Conservation (phyloP, 495 filamentous ascomycete species). For the Trichoderma orchidacearum region DNA sequence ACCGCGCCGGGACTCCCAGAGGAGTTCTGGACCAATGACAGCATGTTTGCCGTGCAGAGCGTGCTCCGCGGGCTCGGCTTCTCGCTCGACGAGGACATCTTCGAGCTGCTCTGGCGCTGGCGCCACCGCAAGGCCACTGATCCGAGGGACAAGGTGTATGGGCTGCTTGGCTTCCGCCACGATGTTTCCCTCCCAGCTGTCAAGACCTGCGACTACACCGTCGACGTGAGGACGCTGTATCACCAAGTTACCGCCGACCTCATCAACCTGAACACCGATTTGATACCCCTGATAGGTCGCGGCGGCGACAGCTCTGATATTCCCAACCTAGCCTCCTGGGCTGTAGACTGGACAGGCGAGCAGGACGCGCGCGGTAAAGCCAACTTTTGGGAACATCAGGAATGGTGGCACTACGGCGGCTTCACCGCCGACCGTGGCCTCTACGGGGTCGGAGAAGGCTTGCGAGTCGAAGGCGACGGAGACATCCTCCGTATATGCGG, state of each 20-base stretch:
- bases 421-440: background rate
- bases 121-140: conserved; percentile 11
- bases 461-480: background rate
- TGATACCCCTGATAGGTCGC: conserved; percentile 6
- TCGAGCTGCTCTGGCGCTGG: conserved; percentile 9
- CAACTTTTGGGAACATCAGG: background rate
- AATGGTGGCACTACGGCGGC: background rate
- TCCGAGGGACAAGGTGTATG: conserved; percentile 16
- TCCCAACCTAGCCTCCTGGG: background rate
- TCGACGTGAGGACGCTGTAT: conserved; percentile 5
- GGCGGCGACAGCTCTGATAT: conserved; percentile 5
- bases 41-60: background rate
- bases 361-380: background rate
- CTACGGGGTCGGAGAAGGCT: background rate
- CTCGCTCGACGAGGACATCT: background rate
- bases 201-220: conserved; percentile 6
- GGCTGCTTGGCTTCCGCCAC: conserved; percentile 8
- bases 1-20: background rate
- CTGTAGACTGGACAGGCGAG: background rate
- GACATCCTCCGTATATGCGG: background rate
- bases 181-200: conserved; percentile 6
- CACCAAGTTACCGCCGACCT: conserved; percentile 10
- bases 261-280: conserved; percentile 4
- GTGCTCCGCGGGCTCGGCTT: background rate
- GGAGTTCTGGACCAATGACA: background rate